Evolutionary conservation across 352 stramenopile genomes (phyloP), one percentile per base, ranked within the genome.

Genomic region (Elongisporangium prolatum): DNA sequence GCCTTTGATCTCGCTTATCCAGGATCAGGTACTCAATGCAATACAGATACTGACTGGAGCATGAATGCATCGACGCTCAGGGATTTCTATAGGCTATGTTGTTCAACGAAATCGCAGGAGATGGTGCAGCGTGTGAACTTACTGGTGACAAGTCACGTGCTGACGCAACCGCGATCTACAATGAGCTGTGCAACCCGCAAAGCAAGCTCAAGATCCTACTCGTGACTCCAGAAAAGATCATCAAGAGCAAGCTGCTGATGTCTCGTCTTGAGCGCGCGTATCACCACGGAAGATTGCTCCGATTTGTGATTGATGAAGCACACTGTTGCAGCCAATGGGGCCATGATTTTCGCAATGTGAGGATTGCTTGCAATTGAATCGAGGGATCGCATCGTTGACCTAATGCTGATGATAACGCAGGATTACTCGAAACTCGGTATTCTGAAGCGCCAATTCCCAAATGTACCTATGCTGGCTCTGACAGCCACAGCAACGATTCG

Each of bases 271-370:
- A 98, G 63, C 96, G 95, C 59, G 71, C 96, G 8, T 80, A 95
- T 57, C 73, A 87, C 61, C 77, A 34, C 54, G 83, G 65, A 54
- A 69, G 90, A 13, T 69, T 98, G 13, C 80, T 89, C 52, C 79
- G 91, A 8, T 97, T 98, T 70, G 94, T 98, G 7, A 93, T 98
- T 67, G 95, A 98, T 67, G 84, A 97, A 72, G 85, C 83, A 3
- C 86, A 96, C 50, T 96, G 87, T 53, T 88, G 75, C 50, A 92
- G 80, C 47, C 75, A 91, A 48, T 95, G 86, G 86, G 86, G 87
- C 0, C 86, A 93, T 59, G 85, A 93, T 62, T 95, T 95, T 60
- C 74, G 84, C 25, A 83, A 64, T 61, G 79, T 91, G 75, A 34
- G 66, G 18, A 17, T 16, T 3, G 7, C 13, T 17, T 21, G 48